These are phyloP conservation scores for Yamadazyma mexicana DNA, from an alignment of 1,139 yeast genomes.

Conservation along the genomic window DNA sequence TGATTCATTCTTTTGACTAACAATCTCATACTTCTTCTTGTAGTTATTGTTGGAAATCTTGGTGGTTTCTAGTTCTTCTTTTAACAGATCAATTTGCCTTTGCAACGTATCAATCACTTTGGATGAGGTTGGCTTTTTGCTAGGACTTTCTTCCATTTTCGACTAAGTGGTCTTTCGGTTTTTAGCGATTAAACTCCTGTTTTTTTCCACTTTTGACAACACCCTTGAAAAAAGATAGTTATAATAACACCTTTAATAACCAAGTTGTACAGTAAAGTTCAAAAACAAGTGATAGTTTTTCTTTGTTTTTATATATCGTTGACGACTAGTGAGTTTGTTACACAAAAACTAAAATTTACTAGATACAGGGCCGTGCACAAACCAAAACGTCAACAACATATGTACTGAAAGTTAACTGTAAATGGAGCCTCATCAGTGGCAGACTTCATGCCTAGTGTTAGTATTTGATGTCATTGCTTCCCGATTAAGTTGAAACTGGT, in stretches of 20 bases:
- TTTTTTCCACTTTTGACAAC: background rate
- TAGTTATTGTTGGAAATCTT: conserved; percentile 38
- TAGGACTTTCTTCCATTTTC: conserved; percentile 20
- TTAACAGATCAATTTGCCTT: conserved; percentile 51
- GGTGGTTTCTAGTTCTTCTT: conserved; percentile 48
- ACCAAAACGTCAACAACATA: conserved; percentile 3
- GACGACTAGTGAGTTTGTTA: conserved; percentile 1
- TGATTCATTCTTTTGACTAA: conserved; percentile 54
- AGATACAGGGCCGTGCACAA: background rate
- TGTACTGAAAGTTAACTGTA: no score
- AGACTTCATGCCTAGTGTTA: background rate
- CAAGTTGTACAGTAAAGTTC: conserved; percentile 3
- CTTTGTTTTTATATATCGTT: conserved; percentile 3
- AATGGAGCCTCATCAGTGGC: background rate
- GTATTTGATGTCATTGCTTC: background rate
- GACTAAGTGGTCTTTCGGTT: background rate
- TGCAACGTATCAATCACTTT: conserved; percentile 61
- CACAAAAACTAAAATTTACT: background rate
- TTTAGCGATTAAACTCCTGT: no score
- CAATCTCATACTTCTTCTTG: conserved; percentile 49
- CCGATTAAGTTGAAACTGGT: no score
- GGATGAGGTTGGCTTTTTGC: conserved; percentile 38
- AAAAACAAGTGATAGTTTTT: background rate
- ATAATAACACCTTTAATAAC: conserved; percentile 5
- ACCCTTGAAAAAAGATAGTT: conserved; percentile 6